A percentile compares a stretch with the other conserved stretches of the same genome.
These are phyloP conservation scores for Bacidia rubella DNA, from an alignment of 495 filamentous ascomycete species.

Conservation along the genomic window DNA sequence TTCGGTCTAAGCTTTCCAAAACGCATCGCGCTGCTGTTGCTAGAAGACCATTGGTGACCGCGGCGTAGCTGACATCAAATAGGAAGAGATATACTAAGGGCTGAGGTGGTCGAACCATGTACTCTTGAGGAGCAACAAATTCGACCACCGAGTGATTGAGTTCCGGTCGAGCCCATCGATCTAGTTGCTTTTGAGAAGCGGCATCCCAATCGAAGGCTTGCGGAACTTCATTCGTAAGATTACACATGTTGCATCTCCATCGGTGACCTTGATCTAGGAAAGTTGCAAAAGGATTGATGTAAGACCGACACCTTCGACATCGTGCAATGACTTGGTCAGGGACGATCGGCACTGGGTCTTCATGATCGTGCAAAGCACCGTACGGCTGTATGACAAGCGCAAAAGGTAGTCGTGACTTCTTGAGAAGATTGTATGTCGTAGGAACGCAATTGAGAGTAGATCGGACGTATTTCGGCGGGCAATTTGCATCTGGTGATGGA, in stretches of 20 bases:
- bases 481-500: slow-evolving; percentile 83
- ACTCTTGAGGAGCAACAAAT: slow-evolving; percentile 95
- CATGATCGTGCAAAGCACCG: slow-evolving; percentile 77
- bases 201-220: slow-evolving; percentile 98
- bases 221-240: slow-evolving; percentile 93
- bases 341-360: slow-evolving; percentile 82
- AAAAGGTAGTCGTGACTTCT: slow-evolving; percentile 92
- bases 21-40: slow-evolving; percentile 91
- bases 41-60: slow-evolving; percentile 84
- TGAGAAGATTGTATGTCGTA: slow-evolving; percentile 78
- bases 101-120: slow-evolving; percentile 96
- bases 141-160: slow-evolving; percentile 91
- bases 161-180: slow-evolving; percentile 79
- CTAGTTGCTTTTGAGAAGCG: slow-evolving; percentile 72
- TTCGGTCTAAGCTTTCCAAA: slow-evolving; percentile 86
- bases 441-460: slow-evolving; percentile 90
- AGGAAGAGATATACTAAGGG: slow-evolving; percentile 97
- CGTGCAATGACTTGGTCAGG: slow-evolving; percentile 95
- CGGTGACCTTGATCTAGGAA: slow-evolving; percentile 95
- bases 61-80: slow-evolving; percentile 88
- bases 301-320: slow-evolving; percentile 86
- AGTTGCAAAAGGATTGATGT: slow-evolving; percentile 93
- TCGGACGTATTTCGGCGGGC: slow-evolving; percentile 84
- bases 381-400: slow-evolving; percentile 95
- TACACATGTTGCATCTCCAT: slow-evolving; percentile 99